Base-by-base conservation (phyloP, 768 basidiomycete genomes). In the Pulveroboletus ravenelii region DNA sequence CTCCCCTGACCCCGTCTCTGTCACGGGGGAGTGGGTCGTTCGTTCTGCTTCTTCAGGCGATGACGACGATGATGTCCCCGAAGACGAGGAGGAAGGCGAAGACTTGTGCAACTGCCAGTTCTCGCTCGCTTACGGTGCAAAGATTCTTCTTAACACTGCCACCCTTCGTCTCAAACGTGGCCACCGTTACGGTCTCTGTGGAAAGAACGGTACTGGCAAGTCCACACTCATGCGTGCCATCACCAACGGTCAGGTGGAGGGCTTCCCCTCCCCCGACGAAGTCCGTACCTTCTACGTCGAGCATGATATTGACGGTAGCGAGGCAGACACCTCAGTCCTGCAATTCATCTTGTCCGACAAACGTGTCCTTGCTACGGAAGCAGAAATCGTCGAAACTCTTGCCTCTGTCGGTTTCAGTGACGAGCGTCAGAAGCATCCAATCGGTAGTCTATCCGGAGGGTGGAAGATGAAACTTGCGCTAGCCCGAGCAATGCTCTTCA, bases 391-490 rank as follows among this genome's bases (percentile, higher is more conserved):
- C 43, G 80, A 84, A 68, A 89, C 89, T 47, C 85, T 97, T 50
- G 81, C 85, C 18, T 87, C 90, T 45, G 94, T 96, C 65, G 94
- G 94, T 55, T 97, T 97, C 81, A 81, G 73, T 56, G 89, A 86
- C 54, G 89, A 85, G 62, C 85, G 93, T 57, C 94, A 96, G 74
- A 76, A 73, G 57, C 78, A 88, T 55, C 73, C 91, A 36, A 96
- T 96, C 58, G 91, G 93, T 57, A 84, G 84, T 51, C 76, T 97
- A 36, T 97, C 94, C 39, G 94, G 94, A 81, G 94, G 94, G 78
- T 96, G 94, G 94, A 97, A 97, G 82, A 97, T 97, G 94, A 97
- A 96, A 81, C 86, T 97, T 56, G 94, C 94, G 36, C 83, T 97
- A 54, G 94, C 94, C 51, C 84, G 94, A 55, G 94, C 94, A 44